Percentiles rank a stretch among this genome's conserved stretches.
These are phyloP conservation scores for Magnusiomyces tetraspermus DNA, from an alignment of 1,139 yeast species.

Conservation along the genomic window DNA sequence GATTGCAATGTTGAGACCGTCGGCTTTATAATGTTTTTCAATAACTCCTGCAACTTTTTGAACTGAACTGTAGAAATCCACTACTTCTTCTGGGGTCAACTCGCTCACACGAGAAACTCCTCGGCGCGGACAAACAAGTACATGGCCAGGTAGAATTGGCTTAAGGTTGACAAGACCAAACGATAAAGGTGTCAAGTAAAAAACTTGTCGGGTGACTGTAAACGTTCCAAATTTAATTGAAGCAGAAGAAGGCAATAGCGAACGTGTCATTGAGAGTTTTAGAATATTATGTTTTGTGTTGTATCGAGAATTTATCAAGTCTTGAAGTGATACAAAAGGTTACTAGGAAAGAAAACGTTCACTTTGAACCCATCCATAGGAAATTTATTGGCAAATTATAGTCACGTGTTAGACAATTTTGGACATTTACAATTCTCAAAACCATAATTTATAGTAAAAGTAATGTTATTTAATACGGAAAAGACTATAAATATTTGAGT, in stretches of 20 bases:
- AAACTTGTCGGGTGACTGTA: constrained; percentile 50
- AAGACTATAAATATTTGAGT: no score
- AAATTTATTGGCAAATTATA: no score
- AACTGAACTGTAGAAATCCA: constrained; percentile 70
- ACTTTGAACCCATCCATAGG: no score
- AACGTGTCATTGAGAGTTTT: background rate
- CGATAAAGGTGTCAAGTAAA: constrained; percentile 32
- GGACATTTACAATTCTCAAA: no score
- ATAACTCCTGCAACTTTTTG: constrained; percentile 63
- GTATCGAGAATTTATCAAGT: no score
- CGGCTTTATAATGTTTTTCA: constrained; percentile 57
- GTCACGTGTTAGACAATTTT: no score
- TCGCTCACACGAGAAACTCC: constrained; percentile 56
- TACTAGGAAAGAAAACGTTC: no score
- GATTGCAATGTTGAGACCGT: constrained; percentile 75
- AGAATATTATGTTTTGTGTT: background rate
- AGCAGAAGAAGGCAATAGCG: background rate
- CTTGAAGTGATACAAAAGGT: no score
- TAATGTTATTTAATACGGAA: no score
- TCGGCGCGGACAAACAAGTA: constrained; percentile 74
- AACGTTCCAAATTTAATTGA: constrained; percentile 28
- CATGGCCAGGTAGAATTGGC: constrained; percentile 87
- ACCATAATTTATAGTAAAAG: no score
- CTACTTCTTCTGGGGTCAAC: constrained; percentile 58
- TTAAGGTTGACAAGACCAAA: constrained; percentile 81